Conservation (phyloP, 805 yeast genomes). For the Suhomyces sp. region DNA sequence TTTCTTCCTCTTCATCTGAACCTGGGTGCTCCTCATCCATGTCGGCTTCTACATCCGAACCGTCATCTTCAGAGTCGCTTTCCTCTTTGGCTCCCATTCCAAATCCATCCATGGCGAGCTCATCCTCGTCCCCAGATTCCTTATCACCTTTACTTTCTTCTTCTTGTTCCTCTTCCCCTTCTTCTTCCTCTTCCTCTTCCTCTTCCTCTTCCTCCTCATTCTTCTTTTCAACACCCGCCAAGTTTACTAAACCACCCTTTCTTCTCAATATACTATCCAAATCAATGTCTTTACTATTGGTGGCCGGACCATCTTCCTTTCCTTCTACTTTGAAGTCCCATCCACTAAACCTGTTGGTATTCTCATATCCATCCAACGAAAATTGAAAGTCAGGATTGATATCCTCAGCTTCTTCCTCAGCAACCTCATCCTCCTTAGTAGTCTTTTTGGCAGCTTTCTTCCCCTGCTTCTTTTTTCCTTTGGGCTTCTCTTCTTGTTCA, state of each 20-base stretch:
- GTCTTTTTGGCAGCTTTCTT: constrained; percentile 12
- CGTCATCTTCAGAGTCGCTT: constrained; percentile 28
- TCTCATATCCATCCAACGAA: constrained; percentile 57
- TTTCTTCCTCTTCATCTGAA: constrained; percentile 2
- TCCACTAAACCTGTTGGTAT: constrained; percentile 55
- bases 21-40: constrained; percentile 14
- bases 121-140: constrained; percentile 31
- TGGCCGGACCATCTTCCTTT: constrained; percentile 15
- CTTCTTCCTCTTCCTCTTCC: constrained; percentile 20
- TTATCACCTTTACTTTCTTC: constrained; percentile 26
- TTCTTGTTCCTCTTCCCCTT: constrained; percentile 20
- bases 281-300: constrained; percentile 61
- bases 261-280: constrained; percentile 82
- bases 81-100: constrained; percentile 47
- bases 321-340: constrained; percentile 75
- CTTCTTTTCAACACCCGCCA: constrained; percentile 39
- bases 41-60: constrained; percentile 19
- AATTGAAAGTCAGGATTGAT: constrained; percentile 75
- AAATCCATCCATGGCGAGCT: constrained; percentile 43
- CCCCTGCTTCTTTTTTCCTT: constrained; percentile 10
- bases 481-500: constrained; percentile 43
- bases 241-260: constrained; percentile 68
- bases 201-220: constrained; percentile 11
- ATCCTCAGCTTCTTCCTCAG: constrained; percentile 42
- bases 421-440: constrained; percentile 16